Base-by-base conservation (phyloP, 2,329 filamentous ascomycete genomes). In the Metarhizium humberi region DNA sequence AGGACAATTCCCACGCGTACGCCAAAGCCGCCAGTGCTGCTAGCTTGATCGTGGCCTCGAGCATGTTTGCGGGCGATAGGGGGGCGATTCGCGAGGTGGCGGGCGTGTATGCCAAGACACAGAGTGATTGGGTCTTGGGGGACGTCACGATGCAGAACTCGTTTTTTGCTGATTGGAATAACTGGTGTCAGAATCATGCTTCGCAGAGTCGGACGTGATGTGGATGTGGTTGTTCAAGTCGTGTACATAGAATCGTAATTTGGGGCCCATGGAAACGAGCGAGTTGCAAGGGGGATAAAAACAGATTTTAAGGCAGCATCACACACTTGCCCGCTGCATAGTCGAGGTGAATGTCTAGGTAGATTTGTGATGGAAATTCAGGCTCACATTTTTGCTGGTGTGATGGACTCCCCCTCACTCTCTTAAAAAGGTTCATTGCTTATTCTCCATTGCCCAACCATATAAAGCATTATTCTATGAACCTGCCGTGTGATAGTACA, bases 131-230 rank as follows among this genome's bases (percentile, higher is more conserved):
- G 76, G 75, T 85, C 57, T 70, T 78, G 60, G 79, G 79, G 38
- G 76, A 78, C 64, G 77, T 76, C 47, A 80, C 78, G 69, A 75
- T 88, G 50, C 84, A 86, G 69, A 76, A 79, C 25, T 76, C 76
- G 0, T 86, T 90, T 69, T 88, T 89, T 62, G 75, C 76, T 2
- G 86, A 90, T 58, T 90, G 86, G 85, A 77, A 84, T 60, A 88
- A 89, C 64, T 91, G 87, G 87, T 84, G 79, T 64, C 75, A 79
- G 66, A 78, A 75, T 55, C 71, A 76, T 63, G 73, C 73, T 14
- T 67, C 68, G 32, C 66, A 70, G 61, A 45, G 18, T 16, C 60
- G 62, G 47, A 57, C 61, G 18, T 48, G 45, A 48, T 14, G 7
- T 6, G 13, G 11, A 30, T 16, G 1, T 30, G 6, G 38, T 40